Conservation (phyloP, 495 filamentous ascomycete genomes). For the Friedmanniomyces endolithicus region DNA sequence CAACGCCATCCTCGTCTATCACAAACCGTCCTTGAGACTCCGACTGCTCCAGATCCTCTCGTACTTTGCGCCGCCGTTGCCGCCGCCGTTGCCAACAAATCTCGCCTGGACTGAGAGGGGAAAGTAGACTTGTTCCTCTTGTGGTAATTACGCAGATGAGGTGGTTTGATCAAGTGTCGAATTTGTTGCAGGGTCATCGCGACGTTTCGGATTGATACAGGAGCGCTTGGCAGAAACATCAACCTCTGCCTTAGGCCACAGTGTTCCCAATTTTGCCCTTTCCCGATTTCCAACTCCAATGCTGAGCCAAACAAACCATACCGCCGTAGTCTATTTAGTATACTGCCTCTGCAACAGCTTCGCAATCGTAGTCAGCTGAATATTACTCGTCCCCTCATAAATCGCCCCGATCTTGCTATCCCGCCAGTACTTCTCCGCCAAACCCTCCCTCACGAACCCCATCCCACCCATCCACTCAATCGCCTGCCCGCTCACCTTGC, state of each 20-base stretch:
- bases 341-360: no score
- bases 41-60: not conserved
- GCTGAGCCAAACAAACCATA: no score
- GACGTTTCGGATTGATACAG: not conserved
- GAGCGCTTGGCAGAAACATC: no score
- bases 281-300: no score
- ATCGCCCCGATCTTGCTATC: constrained; percentile 99
- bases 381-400: constrained; percentile 87
- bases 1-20: not conserved
- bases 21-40: not conserved
- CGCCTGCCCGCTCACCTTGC: constrained; percentile 69
- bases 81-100: no score
- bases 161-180: not conserved
- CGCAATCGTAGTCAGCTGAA: no score
- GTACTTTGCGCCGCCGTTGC: no score
- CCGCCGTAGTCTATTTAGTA: no score
- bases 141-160: not conserved
- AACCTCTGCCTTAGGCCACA: no score
- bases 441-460: constrained; percentile 89
- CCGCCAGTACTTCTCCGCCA: constrained; percentile 95
- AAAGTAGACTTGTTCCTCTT: not conserved
- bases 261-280: no score
- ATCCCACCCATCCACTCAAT: constrained; percentile 99
- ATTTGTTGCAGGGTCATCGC: not conserved
- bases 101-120: not conserved